Base-by-base conservation (phyloP, 2,329 filamentous ascomycete species). In the Nigrospora sphaerica region DNA sequence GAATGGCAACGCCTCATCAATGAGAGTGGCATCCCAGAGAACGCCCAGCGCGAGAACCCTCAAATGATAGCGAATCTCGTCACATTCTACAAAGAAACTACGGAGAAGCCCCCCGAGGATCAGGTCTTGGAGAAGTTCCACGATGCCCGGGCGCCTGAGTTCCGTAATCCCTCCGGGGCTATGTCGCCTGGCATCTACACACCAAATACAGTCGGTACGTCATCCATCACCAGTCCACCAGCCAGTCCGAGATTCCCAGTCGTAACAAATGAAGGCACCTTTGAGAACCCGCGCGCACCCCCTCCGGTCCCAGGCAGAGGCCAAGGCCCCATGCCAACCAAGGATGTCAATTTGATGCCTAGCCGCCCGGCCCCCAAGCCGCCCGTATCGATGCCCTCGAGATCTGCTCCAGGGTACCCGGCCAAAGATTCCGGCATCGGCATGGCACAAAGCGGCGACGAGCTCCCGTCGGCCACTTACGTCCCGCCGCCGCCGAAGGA, bases 1-100 rank as follows among this genome's bases (percentile, higher is more conserved):
- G 93, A 97, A 78, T 98, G 93, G 93, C 92, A 97, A 70, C 85
- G 89, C 51, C 80, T 96, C 63, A 82, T 98, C 61, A 88, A 92
- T 70, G 91, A 95, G 67, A 95, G 88, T 66, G 93, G 93, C 53
- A 96, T 98, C 59, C 88, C 91, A 28, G 90, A 95, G 70, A 91
- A 93, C 69, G 93, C 97, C 65, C 87, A 95, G 66, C 88, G 92
- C 64, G 87, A 95, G 67, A 90, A 97, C 61, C 93, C 93, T 3
- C 90, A 97, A 66, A 91, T 92, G 49, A 90, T 96, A 70, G 85
- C 95, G 62, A 88, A 97, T 65, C 93, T 98, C 58, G 85, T 98
- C 68, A 88, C 86, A 49, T 97, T 97, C 65, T 97, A 95, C 75
- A 95, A 96, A 66, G 92, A 95, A 70, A 95, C 89, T 53, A 86